Base-by-base conservation (phyloP, 768 basidiomycete species). In the Porphyrellus cyaneotinctus region DNA sequence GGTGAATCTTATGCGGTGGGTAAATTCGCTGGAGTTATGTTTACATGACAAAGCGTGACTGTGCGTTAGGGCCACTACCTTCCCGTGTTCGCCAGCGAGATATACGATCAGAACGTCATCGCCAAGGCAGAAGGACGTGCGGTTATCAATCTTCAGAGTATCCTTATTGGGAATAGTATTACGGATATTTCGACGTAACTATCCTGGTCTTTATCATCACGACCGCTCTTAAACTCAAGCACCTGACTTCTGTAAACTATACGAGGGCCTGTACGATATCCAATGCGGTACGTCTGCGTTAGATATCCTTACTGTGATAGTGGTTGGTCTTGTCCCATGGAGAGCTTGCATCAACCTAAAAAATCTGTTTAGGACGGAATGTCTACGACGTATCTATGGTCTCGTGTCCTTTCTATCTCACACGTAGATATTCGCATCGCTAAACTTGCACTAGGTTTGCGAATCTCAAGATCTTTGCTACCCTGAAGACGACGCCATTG, bases 111-210 rank as follows among this genome's bases (percentile, higher is more conserved):
- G 58, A 91, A 93, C 65, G 60, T 67, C 43, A 64, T 73, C 26
- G 73, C 86, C 11, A 66, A 73, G 36, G 66, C 75, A n/a, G 78
- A 64, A 15, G 85, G 76, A 54, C 78, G 68, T 59, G 74, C 57
- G 60, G 69, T 75, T 3, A 73, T 91, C 57, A 90, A 91, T 64
- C 72, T 92, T 6, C 71, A 79, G 50, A 85, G 81, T 52, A 75
- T 88, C n/a, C 72, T 91, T 65, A 90, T 91, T 51, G 88, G 85
- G 5, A 87, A 87, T 57, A 84, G 86, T 17, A 73, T 80, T 55
- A 84, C 81, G 2, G 83, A 85, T 58, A 70, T 76, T 33, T 74
- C 70, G 8, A 78, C 73, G 66, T 80, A 72, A 68, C 64, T 62
- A 45, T 28, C 18, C n/a, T 24, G n/a, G 12, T 64, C 36, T 35